phyloP scores from a whole-genome alignment of 208 protist genomes.

The Leishmania mexicana region DNA sequence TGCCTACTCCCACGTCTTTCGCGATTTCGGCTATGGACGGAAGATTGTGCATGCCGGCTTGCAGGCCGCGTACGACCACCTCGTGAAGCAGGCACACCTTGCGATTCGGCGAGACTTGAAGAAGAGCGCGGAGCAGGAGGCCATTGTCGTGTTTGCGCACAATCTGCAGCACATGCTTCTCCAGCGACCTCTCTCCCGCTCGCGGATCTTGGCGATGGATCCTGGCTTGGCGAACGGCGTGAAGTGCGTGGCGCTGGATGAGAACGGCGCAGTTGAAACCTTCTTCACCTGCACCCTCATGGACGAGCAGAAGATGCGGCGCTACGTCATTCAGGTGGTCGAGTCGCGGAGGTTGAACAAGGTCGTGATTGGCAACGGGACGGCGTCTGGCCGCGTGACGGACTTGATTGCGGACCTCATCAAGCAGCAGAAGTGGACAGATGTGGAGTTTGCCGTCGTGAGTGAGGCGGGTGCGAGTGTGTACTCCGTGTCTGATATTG shows the following conservation, averaged over 20 bases:
- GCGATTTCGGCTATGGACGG: constrained; percentile 15
- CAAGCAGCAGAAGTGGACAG: constrained; percentile 32
- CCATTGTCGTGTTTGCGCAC: constrained; percentile 79
- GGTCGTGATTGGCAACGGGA: constrained; percentile 88
- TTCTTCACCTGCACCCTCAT: constrained; percentile 76
- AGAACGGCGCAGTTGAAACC: constrained; percentile 62
- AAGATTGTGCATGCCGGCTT: constrained; percentile 23
- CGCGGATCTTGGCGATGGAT: constrained; percentile 85
- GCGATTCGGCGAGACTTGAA: constrained; percentile 65
- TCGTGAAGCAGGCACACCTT: constrained; percentile 45
- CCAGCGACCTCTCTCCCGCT: constrained; percentile 65
- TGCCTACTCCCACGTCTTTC: constrained; percentile 3
- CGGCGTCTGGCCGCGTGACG: constrained; percentile 64
- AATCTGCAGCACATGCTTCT: constrained; percentile 84
- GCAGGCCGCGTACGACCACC: constrained; percentile 38
- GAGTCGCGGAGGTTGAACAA: constrained; percentile 60
- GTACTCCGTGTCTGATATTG: constrained; percentile 79
- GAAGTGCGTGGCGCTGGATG: constrained; percentile 84
- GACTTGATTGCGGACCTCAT: constrained; percentile 64
- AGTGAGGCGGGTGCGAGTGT: constrained; percentile 88
- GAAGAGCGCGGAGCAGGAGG: constrained; percentile 77
- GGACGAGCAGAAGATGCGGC: constrained; percentile 65
- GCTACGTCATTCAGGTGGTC: constrained; percentile 58
- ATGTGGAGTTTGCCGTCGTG: constrained; percentile 82
- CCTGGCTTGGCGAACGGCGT: constrained; percentile 79